Base-by-base conservation (phyloP, 352 stramenopile genomes). In the Pythium dissimile region DNA sequence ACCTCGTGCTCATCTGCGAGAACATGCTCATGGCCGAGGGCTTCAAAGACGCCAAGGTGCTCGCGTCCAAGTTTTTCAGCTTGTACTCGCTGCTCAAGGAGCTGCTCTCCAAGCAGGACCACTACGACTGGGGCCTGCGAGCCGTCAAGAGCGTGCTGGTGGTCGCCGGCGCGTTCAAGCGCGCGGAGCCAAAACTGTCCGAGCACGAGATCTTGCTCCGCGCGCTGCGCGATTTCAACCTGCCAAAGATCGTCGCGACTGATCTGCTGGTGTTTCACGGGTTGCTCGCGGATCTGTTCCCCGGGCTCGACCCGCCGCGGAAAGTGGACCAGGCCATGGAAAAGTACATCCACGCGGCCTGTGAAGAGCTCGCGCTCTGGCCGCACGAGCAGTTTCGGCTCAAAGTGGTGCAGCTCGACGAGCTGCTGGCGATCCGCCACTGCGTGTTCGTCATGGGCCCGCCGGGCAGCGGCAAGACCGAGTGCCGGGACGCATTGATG, bases 1-100 rank as follows among this genome's bases (percentile, higher is more conserved):
- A 98, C 57, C 72, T 98, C n/a, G 87, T 97, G 10, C 74, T 98
- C 15, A 98, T 98, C 43, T 98, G 90, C 54, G 95, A 98, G 72
- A 98, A 98, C 57, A 98, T 98, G 90, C 79, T 98, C 15, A 98
- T 98, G 93, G 92, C 91, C 13, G 89, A 98, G 62, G 95, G 95
- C 2, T 98, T 98, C 64, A 82, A 88, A 54, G 78, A 96, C 39
- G 91, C 92, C 8, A 98, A 98, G 60, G 46, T 89, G 13, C 73
- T 98, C 5, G 94, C 94, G 5, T 91, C 87, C 38, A 98, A 98
- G 66, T 98, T 98, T 43, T 97, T 96, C 56, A 95, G 88, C 42
- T 67, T 98, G 5, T 98, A 98, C 62, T 95, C 89, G 30, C 72
- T 98, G 24, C 72, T 98, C 11, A 79, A 89, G 35, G 91, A 98